Conservation (phyloP, 495 filamentous ascomycete species). For the Penicillium paxilli region DNA sequence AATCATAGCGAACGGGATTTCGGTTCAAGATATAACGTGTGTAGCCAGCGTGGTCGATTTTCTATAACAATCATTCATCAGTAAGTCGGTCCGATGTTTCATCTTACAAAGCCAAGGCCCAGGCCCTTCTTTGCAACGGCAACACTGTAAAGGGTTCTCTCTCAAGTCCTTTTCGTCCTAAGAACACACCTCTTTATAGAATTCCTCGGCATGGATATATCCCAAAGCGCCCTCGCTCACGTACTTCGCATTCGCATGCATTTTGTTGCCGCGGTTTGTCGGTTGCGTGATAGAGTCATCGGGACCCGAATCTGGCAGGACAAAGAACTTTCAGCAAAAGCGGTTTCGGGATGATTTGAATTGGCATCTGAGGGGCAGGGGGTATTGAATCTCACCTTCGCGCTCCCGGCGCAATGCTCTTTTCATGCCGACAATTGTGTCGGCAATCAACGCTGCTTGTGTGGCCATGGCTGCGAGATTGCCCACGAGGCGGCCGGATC, state of each 20-base stretch:
- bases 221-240: conserved; percentile 76
- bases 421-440: conserved; percentile 77
- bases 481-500: conserved; percentile 14
- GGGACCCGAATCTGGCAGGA: conserved; percentile 73
- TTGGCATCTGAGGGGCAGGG: not conserved
- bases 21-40: conserved; percentile 78
- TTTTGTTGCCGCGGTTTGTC: conserved; percentile 90
- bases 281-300: conserved; percentile 78
- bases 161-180: not conserved
- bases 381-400: conserved; percentile 49
- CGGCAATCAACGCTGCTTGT: conserved; percentile 67
- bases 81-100: too few species aligned
- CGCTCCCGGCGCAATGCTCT: conserved; percentile 62
- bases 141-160: not conserved
- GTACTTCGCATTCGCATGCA: conserved; percentile 78
- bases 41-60: conserved; percentile 81
- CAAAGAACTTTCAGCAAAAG: not conserved
- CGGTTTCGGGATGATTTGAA: not conserved
- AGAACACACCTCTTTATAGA: conserved; percentile 78
- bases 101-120: too few species aligned
- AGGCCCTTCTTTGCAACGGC: conserved; percentile 7
- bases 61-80: conserved; percentile 47
- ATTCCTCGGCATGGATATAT: conserved; percentile 64
- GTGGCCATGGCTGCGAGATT: conserved; percentile 60
- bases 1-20: conserved; percentile 75